A percentile compares a stretch with the other conserved stretches of the same genome.
phyloP scores from a whole-genome alignment of 495 filamentous ascomycete genomes.

The Jackrogersella minutella region DNA sequence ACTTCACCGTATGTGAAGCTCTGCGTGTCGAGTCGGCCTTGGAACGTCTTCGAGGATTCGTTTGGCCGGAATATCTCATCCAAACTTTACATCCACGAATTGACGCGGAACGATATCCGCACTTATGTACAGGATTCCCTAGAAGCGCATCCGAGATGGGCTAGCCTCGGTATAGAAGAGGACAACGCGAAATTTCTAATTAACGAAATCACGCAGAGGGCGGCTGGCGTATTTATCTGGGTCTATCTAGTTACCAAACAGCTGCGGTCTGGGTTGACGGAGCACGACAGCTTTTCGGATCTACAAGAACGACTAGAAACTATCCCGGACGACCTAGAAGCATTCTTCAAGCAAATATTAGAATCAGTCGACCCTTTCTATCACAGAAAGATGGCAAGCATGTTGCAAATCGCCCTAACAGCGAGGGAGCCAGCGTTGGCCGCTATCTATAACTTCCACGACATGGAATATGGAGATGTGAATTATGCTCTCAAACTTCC shows the following conservation, averaged over 20 bases:
- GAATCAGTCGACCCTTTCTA: slow-evolving; percentile 17
- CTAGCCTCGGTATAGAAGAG: slow-evolving; percentile 16
- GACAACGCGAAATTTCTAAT: not conserved
- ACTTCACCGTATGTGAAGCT: not conserved
- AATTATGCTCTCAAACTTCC: slow-evolving; percentile 16
- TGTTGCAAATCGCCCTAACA: slow-evolving; percentile 9
- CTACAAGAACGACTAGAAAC: slow-evolving; percentile 34
- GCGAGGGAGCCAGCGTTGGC: not conserved
- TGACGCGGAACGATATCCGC: not conserved
- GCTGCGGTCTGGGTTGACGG: slow-evolving; percentile 42
- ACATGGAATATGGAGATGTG: slow-evolving; percentile 8
- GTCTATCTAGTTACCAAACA: slow-evolving; percentile 47
- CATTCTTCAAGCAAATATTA: slow-evolving; percentile 41
- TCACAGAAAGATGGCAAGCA: slow-evolving; percentile 16
- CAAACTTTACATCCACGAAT: not conserved
- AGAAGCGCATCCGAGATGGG: not conserved
- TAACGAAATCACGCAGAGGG: slow-evolving; percentile 32
- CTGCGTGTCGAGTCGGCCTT: not conserved
- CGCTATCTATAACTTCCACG: not conserved
- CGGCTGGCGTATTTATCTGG: slow-evolving; percentile 55
- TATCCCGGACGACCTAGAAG: slow-evolving; percentile 44
- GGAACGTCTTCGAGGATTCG: not conserved
- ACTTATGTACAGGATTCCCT: not conserved
- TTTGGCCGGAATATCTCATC: not conserved
- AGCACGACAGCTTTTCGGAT: slow-evolving; percentile 41